Percentiles rank a stretch among this genome's conserved stretches.
phyloP scores from a whole-genome alignment of 305 asterid genomes.

The Solanum hybrid region DNA sequence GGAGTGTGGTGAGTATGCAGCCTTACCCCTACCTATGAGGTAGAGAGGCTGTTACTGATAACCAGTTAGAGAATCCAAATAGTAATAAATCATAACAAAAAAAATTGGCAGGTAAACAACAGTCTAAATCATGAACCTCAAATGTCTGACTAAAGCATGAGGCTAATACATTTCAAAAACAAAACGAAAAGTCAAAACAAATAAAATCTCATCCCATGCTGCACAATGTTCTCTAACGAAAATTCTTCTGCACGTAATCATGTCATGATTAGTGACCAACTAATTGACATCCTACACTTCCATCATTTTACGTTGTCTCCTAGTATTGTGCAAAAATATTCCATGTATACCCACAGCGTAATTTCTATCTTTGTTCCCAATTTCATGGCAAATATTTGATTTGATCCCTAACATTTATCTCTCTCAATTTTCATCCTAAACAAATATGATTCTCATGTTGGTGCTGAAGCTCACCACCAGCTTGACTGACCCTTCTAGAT shows the following conservation, averaged over 20 bases:
- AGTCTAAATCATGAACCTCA: neutral
- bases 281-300: neutral
- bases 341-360: neutral
- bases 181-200: neutral
- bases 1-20: neutral
- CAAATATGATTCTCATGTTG: neutral
- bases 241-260: neutral
- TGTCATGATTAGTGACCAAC: neutral
- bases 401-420: neutral
- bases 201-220: neutral
- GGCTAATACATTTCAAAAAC: neutral
- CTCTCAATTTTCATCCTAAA: neutral
- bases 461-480: neutral
- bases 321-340: neutral
- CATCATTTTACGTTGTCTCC: neutral
- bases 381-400: neutral
- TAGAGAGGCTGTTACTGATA: neutral
- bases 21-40: neutral
- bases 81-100: neutral
- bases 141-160: neutral
- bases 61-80: neutral
- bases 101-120: neutral
- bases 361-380: neutral
- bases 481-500: neutral
- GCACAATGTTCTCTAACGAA: neutral